These are phyloP conservation scores for Galerina sulciceps DNA, from an alignment of 768 basidiomycete species.

Conservation along the genomic window DNA sequence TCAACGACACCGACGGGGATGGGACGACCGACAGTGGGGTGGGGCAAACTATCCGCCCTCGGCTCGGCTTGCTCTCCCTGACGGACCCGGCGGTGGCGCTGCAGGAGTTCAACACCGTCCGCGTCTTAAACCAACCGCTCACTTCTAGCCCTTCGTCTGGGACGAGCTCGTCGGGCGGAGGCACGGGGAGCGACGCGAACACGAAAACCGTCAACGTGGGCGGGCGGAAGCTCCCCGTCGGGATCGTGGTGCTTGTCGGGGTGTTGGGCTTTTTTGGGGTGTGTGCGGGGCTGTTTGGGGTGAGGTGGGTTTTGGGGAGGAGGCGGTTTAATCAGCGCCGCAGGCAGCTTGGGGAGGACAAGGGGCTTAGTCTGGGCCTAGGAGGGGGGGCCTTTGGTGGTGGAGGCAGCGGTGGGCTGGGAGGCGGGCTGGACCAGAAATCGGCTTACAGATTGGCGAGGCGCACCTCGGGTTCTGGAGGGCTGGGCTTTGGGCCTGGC, in stretches of 20 bases:
- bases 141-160: slow-evolving; percentile 16
- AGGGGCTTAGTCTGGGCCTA: slow-evolving; percentile 12
- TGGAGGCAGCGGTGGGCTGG: neutral
- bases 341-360: slow-evolving; percentile 13
- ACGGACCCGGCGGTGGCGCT: slow-evolving; percentile 67
- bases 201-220: slow-evolving; percentile 22
- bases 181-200: slow-evolving; percentile 11
- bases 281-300: slow-evolving; percentile 54
- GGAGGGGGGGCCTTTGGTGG: neutral
- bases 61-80: slow-evolving; percentile 64
- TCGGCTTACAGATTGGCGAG: slow-evolving; percentile 42
- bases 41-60: slow-evolving; percentile 35
- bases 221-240: slow-evolving; percentile 54
- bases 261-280: slow-evolving; percentile 62
- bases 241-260: slow-evolving; percentile 64
- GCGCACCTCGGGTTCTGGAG: slow-evolving; percentile 19
- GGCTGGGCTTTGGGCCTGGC: slow-evolving; percentile 13
- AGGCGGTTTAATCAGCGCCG: slow-evolving; percentile 41
- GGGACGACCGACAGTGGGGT: slow-evolving; percentile 12
- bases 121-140: slow-evolving; percentile 69
- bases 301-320: slow-evolving; percentile 54
- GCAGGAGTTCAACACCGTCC: slow-evolving; percentile 70
- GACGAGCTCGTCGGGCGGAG: slow-evolving; percentile 3
- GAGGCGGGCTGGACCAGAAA: slow-evolving; percentile 16
- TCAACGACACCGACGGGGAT: slow-evolving; percentile 9